Percentiles rank a stretch among this genome's conserved stretches.
Conservation (phyloP, 345 rosid genomes). For the Murraya paniculata region DNA sequence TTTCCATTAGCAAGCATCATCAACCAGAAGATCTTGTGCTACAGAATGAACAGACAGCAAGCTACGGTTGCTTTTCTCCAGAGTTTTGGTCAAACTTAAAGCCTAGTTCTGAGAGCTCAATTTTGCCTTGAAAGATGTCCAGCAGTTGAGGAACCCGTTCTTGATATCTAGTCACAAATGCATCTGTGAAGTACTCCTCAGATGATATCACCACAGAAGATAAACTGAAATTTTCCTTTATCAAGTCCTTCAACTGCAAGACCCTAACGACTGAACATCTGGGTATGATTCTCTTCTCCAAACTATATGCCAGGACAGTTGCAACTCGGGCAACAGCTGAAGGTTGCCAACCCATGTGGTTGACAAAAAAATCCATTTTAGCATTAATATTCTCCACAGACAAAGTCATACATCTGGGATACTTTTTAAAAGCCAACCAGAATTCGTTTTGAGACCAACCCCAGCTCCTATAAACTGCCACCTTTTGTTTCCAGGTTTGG, state of each 20-base stretch:
- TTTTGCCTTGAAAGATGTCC: conserved; percentile 6
- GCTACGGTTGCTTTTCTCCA: not conserved
- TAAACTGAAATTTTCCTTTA: not conserved
- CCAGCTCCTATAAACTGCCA: conserved; percentile 18
- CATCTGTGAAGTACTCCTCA: conserved; percentile 3
- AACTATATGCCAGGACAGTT: conserved; percentile 13
- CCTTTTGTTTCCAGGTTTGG: conserved; percentile 12
- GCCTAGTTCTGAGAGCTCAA: not conserved
- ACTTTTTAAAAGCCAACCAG: conserved; percentile 30
- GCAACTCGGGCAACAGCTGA: conserved; percentile 19
- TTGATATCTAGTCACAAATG: conserved; percentile 13
- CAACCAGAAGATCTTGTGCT: not conserved
- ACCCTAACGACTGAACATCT: conserved; percentile 31
- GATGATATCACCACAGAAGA: not conserved
- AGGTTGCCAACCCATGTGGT: conserved; percentile 26
- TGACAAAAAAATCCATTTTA: conserved; percentile 21
- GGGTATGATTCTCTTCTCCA: conserved; percentile 30
- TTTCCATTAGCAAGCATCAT: not conserved
- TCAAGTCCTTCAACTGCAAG: conserved; percentile 18
- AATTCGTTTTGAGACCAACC: conserved; percentile 30
- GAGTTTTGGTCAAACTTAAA: not conserved
- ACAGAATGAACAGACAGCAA: not conserved
- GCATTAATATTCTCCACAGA: conserved; percentile 29
- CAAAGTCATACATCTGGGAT: conserved; percentile 23
- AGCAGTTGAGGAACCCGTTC: conserved; percentile 10